Base-by-base conservation (phyloP, 1,284 basidiomycete species). In the Malassezia arunalokei region DNA sequence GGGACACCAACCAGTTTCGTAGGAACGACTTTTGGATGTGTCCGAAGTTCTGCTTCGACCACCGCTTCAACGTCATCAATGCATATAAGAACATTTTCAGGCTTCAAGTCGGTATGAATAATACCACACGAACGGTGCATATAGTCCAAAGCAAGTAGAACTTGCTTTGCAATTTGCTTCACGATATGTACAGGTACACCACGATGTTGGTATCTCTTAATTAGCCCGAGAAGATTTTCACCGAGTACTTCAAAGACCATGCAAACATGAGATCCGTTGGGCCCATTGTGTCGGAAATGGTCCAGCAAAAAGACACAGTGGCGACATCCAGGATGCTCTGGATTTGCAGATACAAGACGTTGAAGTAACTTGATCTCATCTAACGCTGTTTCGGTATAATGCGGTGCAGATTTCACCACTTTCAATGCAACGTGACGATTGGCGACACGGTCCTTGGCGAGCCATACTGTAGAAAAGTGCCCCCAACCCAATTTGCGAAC, bases 161-260 rank as follows among this genome's bases (percentile, higher is more conserved):
- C 84, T 75, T 96, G 92, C 74, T 95, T 95, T 38, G 90, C 87
- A 68, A 98, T 96, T 75, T 98, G 92, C 71, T 85, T 87, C 63
- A 95, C 90, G 64, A 98, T 80, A 57, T 80, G 83, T 77, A 90
- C 86, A 3, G 94, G 91, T 1, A 98, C 90, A 58, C 94, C 92
- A 64, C 88, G 87, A 76, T 95, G 88, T 78, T 87, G 86, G 74
- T 89, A 83, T 17, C 92, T 82, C 76, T 94, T 95, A 80, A 96
- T 95, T 64, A 98, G 81, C 2, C 91, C 91, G 0, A 98, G 81
- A n/a, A 98, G 77, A 73, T 95, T 96, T 77, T 98, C 94, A 52
- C 94, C 92, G 8, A 98, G 81, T 32, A 98, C 94, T 76, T 98
- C 92, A 71, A 96, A 96, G 14, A 98, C 92, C 92, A 98, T 98